Percentiles rank a stretch among this genome's conserved stretches.
phyloP scores from a whole-genome alignment of 306 rosid species.

The Rosa lucieae region DNA sequence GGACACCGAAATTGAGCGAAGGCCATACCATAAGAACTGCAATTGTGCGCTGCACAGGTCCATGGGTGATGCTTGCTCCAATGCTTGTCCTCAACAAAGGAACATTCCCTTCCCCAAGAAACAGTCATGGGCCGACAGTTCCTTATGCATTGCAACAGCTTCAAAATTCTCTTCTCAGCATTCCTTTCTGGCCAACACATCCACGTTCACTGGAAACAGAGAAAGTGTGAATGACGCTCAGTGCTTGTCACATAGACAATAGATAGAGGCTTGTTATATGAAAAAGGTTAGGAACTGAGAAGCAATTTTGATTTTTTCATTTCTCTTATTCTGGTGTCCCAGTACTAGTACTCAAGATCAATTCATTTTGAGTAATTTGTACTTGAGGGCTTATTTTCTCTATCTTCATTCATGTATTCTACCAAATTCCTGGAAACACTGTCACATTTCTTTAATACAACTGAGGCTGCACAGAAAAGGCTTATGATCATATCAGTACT shows the following conservation, averaged over 20 bases:
- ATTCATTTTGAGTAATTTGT: conserved; percentile 4
- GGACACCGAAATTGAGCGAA: conserved; percentile 52
- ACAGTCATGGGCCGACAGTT: neutral
- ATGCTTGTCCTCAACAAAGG: conserved; percentile 3
- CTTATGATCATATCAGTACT: neutral
- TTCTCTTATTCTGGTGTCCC: neutral
- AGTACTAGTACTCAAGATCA: conserved; percentile 8
- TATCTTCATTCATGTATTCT: conserved; percentile 9
- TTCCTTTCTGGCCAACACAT: neutral
- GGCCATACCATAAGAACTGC: conserved; percentile 65
- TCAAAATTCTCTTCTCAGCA: neutral
- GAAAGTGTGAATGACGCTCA: neutral
- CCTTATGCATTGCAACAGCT: neutral
- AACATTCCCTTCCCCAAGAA: conserved; percentile 38
- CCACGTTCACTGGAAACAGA: neutral
- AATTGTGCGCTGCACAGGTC: conserved; percentile 31
- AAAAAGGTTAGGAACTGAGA: neutral
- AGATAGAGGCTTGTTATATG: neutral
- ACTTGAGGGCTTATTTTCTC: conserved; percentile 5
- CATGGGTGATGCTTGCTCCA: neutral
- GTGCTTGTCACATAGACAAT: neutral
- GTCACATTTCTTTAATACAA: neutral
- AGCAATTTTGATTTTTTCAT: neutral
- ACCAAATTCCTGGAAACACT: neutral
- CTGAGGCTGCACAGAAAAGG: neutral